Percentiles rank a stretch among this genome's conserved stretches.
These are phyloP conservation scores for Metschnikowia cerradonensis DNA, from an alignment of 805 yeast species.

Conservation along the genomic window DNA sequence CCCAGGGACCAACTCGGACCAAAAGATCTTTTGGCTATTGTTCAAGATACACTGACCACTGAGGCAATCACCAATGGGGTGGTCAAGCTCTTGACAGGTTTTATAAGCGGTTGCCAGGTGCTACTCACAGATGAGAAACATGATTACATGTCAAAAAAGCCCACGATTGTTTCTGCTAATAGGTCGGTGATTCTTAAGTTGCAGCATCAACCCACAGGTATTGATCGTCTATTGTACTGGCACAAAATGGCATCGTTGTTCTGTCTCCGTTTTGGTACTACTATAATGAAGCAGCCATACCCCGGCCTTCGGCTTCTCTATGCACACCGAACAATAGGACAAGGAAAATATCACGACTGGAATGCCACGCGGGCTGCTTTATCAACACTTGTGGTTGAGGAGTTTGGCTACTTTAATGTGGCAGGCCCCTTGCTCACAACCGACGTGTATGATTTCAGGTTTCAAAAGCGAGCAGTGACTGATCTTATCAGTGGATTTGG, in stretches of 20 bases:
- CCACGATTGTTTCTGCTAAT: constrained; percentile 11
- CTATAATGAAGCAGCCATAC: constrained; percentile 14
- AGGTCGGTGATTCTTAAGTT: constrained; percentile 18
- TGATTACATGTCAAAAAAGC: constrained; percentile 12
- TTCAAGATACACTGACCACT: constrained; percentile 17
- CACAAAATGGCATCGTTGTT: constrained; percentile 43
- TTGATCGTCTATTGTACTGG: constrained; percentile 23
- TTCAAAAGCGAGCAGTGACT: constrained; percentile 24
- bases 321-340: constrained; percentile 26
- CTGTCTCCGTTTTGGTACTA: constrained; percentile 44
- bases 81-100: constrained; percentile 36
- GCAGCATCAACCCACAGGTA: constrained; percentile 8
- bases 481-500: constrained; percentile 43
- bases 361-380: constrained; percentile 43
- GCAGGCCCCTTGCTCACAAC: constrained; percentile 59
- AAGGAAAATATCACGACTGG: constrained; percentile 23
- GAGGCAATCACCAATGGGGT: constrained; percentile 29
- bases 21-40: constrained; percentile 23
- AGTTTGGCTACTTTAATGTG: constrained; percentile 41
- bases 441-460: constrained; percentile 60
- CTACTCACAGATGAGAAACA: constrained; percentile 17
- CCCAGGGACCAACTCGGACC: constrained; percentile 30
- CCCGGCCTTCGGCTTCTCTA: constrained; percentile 40
- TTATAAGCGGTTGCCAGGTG: constrained; percentile 30
- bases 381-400: constrained; percentile 51